A percentile compares a stretch with the other conserved stretches of the same genome.
These are phyloP conservation scores for Phytophthora pluvialis DNA, from an alignment of 352 stramenopile genomes.

Conservation along the genomic window DNA sequence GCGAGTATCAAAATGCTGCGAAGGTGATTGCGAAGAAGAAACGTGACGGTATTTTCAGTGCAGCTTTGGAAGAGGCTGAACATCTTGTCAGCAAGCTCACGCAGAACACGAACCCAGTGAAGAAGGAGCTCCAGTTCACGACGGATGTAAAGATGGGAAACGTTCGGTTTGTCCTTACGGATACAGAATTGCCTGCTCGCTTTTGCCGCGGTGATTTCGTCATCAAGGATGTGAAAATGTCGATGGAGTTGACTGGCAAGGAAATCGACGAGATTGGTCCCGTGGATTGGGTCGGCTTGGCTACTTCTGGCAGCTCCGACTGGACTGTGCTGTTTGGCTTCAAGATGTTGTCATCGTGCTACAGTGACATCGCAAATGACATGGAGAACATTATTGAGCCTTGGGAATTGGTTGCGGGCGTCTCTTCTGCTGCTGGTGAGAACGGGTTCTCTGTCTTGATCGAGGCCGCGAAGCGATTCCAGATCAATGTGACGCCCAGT, in stretches of 20 bases:
- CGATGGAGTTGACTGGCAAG: slow-evolving; percentile 53
- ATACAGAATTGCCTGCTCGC: slow-evolving; percentile 56
- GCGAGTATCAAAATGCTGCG: slow-evolving; percentile 72
- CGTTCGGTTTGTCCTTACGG: slow-evolving; percentile 63
- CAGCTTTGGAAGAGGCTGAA: slow-evolving; percentile 56
- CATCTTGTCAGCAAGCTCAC: slow-evolving; percentile 59
- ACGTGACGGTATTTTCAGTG: slow-evolving; percentile 67
- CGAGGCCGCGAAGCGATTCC: slow-evolving; percentile 72
- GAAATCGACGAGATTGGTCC: slow-evolving; percentile 62
- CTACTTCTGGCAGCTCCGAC: slow-evolving; percentile 58
- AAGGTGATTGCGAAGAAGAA: slow-evolving; percentile 73
- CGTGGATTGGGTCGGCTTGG: slow-evolving; percentile 59
- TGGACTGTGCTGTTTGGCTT: slow-evolving; percentile 72
- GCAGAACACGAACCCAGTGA: slow-evolving; percentile 44
- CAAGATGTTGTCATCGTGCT: slow-evolving; percentile 74
- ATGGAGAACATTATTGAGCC: slow-evolving; percentile 82
- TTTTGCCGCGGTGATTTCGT: slow-evolving; percentile 71
- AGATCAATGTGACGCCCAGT: slow-evolving; percentile 78
- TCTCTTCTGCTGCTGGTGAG: slow-evolving; percentile 60
- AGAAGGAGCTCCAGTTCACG: slow-evolving; percentile 63
- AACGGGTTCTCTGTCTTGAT: slow-evolving; percentile 70
- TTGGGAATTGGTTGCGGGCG: slow-evolving; percentile 64
- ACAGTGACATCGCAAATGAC: slow-evolving; percentile 66
- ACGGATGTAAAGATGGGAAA: slow-evolving; percentile 75
- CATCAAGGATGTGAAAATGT: slow-evolving; percentile 67